These are phyloP conservation scores for Orbilia quercus DNA, from an alignment of 2,329 filamentous ascomycete species.

Conservation along the genomic window DNA sequence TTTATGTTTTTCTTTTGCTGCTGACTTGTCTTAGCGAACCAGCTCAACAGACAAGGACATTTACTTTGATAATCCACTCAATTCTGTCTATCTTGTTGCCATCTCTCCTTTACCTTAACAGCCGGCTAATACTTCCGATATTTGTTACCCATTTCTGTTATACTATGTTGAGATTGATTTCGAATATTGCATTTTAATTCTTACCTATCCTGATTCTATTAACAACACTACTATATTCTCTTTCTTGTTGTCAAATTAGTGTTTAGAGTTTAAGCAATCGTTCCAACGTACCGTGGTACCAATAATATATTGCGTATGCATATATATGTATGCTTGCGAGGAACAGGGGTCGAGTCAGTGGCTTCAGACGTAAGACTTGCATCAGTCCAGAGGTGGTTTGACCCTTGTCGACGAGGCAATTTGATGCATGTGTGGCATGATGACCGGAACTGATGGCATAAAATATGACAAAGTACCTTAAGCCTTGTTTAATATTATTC, in stretches of 20 bases:
- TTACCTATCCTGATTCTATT: background rate
- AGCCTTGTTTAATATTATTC: no score
- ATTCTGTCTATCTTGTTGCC: constrained; percentile 13
- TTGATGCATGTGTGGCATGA: no score
- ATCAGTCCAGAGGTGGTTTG: no score
- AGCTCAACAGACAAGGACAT: background rate
- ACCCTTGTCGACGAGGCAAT: no score
- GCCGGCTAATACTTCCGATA: constrained; percentile 19
- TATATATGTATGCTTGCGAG: background rate
- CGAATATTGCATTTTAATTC: constrained; percentile 1
- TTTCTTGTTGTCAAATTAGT: constrained; percentile 18
- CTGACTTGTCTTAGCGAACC: constrained; percentile 20
- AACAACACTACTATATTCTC: background rate
- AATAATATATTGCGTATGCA: constrained; percentile 24
- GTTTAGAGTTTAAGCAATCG: constrained; percentile 34
- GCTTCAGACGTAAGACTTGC: background rate
- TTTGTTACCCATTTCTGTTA: constrained; percentile 23
- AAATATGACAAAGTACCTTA: no score
- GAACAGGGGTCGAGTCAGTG: constrained; percentile 3
- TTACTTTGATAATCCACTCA: background rate
- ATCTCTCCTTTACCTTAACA: constrained; percentile 20
- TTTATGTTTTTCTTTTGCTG: constrained; percentile 29
- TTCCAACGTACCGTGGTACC: constrained; percentile 16
- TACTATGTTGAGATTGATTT: constrained; percentile 6
- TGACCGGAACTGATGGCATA: no score